Evolutionary conservation across 176 grass and related monocot species (phyloP).

Genomic region (Phyllostachys edulis): DNA sequence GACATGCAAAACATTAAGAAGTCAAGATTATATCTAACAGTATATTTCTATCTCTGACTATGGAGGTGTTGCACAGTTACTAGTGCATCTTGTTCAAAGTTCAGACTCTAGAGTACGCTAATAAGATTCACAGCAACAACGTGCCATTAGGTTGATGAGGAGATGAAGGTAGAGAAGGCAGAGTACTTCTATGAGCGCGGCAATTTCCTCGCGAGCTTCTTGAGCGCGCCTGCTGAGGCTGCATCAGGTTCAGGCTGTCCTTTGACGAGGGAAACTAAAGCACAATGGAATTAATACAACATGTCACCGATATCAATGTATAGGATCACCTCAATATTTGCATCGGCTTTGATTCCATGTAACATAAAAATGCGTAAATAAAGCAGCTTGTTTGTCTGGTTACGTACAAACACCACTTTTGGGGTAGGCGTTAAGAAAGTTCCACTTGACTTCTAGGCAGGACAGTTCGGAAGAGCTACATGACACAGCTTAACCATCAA

Average conservation of each 20-base stretch:
- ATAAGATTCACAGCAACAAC: not conserved
- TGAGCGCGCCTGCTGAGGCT: constrained; percentile 22
- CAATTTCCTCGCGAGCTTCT: constrained; percentile 58
- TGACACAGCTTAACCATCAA: not conserved
- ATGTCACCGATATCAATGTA: not conserved
- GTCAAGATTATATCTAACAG: too few species aligned
- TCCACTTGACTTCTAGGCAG: not conserved
- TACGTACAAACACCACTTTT: not conserved
- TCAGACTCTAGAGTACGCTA: not conserved
- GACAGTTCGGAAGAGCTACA: not conserved
- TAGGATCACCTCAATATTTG: not conserved
- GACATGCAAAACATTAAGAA: too few species aligned
- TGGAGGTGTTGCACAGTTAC: not conserved
- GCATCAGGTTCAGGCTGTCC: constrained; percentile 39
- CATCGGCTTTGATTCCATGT: not conserved
- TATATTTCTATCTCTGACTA: not conserved
- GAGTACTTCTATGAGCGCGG: constrained; percentile 77
- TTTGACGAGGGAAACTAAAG: constrained; percentile 30
- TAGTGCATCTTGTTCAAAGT: not conserved
- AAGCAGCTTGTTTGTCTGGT: not conserved
- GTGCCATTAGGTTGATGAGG: constrained; percentile 44
- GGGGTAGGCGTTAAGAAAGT: too few species aligned
- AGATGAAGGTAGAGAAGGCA: constrained; percentile 49
- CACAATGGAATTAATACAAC: not conserved
- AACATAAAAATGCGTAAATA: not conserved